These are phyloP conservation scores for thale cress (Arabidopsis thaliana) DNA, from an alignment of 345 rosid species.

Conservation along the genomic window TAIR10.1 NC_003074.8:11958001-11958500, in stretches of 20 bases:
- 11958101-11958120: slow-evolving; percentile 64
- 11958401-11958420: background rate
- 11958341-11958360: background rate
- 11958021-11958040: background rate
- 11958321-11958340: background rate
- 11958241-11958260: slow-evolving; percentile 69
- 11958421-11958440: background rate
- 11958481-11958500: slow-evolving; percentile 4
- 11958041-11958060: background rate
- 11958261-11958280: slow-evolving; percentile 52
- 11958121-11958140: slow-evolving; percentile 78
- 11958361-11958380: slow-evolving; percentile 9
- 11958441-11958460: background rate
- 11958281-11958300: background rate
- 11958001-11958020: too few species aligned
- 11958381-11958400: slow-evolving; percentile 6
- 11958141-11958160: slow-evolving; percentile 91
- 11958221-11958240: slow-evolving; percentile 67
- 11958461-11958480: slow-evolving; percentile 17
- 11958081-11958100: background rate
- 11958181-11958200: slow-evolving; percentile 75
- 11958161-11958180: slow-evolving; percentile 79
- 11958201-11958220: slow-evolving; percentile 71
- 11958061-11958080: background rate
- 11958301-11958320: background rate